Conservation (phyloP, 23 red algal species). For the Agarophyton chilense region DNA sequence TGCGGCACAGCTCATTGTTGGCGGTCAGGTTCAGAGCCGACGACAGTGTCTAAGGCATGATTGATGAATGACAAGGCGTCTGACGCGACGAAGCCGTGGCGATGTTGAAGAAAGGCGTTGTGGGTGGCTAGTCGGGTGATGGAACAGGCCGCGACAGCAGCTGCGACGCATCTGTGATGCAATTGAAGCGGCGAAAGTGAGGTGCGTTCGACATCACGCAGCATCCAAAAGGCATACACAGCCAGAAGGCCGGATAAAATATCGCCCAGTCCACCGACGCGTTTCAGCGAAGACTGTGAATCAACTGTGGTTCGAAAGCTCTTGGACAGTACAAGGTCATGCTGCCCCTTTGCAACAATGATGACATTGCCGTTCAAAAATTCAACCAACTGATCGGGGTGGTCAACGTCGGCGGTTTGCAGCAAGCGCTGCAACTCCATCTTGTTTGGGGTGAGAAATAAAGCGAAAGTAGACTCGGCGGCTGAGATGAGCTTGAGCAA, state of each 20-base stretch:
- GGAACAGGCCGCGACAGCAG: background rate
- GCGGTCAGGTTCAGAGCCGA: too few relatives aligned
- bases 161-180: background rate
- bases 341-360: constrained; percentile 73
- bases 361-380: constrained; percentile 31
- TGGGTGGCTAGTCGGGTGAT: background rate
- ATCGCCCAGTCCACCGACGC: constrained; percentile 92
- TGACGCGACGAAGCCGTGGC: background rate
- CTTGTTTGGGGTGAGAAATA: constrained; percentile 85
- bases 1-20: too few relatives aligned
- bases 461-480: background rate
- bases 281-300: constrained; percentile 18
- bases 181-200: background rate
- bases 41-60: background rate
- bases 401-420: background rate
- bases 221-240: constrained; percentile 5
- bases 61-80: background rate
- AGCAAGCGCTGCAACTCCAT: constrained; percentile 68
- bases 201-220: background rate
- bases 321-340: constrained; percentile 12
- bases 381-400: constrained; percentile 7
- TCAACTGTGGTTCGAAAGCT: background rate
- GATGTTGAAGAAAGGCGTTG: background rate
- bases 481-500: background rate
- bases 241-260: constrained; percentile 74